Evolutionary conservation across 495 filamentous ascomycete genomes (phyloP).

Genomic region (Neurospora sp.): DNA sequence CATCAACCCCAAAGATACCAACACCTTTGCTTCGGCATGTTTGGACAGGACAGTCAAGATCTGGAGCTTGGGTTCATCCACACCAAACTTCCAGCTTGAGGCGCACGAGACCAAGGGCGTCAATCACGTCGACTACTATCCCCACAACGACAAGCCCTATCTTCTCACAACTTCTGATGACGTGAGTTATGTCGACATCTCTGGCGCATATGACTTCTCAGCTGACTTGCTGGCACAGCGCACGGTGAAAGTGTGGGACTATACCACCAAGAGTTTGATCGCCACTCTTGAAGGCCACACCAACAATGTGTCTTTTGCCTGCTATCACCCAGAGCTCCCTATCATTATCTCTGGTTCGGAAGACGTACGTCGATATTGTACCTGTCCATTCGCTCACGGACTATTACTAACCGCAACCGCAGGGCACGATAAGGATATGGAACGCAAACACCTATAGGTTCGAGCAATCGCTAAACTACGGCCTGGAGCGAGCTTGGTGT

Average conservation of each 20-base stretch:
- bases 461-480: constrained; percentile 92
- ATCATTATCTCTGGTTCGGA: constrained; percentile 99
- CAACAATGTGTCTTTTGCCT: constrained; percentile 97
- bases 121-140: constrained; percentile 97
- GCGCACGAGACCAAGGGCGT: constrained; percentile 97
- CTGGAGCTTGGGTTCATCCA: constrained; percentile 85
- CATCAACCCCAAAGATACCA: constrained; percentile 99
- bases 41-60: constrained; percentile 97
- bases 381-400: too few relatives aligned
- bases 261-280: constrained; percentile 94
- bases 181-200: constrained; percentile 5
- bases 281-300: constrained; percentile 95
- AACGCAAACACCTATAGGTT: constrained; percentile 94
- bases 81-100: constrained; percentile 91
- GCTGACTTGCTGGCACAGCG: constrained; percentile 24
- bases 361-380: constrained; percentile 38
- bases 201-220: not conserved
- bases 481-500: constrained; percentile 95
- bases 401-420: not conserved
- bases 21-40: constrained; percentile 93
- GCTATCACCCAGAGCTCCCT: constrained; percentile 93
- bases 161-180: constrained; percentile 95
- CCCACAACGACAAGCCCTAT: constrained; percentile 92
- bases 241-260: constrained; percentile 96
- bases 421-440: constrained; percentile 94